phyloP scores from a whole-genome alignment of 1,139 yeast genomes.

The Lodderomyces parapsilosis region DNA sequence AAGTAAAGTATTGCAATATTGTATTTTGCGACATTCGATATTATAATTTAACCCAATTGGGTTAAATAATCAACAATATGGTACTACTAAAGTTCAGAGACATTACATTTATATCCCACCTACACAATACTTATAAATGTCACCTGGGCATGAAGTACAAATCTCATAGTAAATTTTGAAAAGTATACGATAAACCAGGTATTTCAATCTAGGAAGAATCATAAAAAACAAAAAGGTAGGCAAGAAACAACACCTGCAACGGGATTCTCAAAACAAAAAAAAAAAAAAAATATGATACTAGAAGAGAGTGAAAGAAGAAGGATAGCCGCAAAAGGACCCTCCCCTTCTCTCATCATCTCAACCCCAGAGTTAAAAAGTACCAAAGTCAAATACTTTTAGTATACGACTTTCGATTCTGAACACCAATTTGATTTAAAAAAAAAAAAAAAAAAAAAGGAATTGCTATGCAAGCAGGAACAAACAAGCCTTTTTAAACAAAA shows the following conservation, averaged over 20 bases:
- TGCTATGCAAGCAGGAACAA: conserved; percentile 4
- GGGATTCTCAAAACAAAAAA: conserved; percentile 2
- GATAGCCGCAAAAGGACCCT: conserved; percentile 10
- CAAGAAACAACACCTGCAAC: conserved; percentile 14
- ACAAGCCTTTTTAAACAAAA: conserved; percentile 12
- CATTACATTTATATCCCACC: too few relatives aligned
- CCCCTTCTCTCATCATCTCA: not conserved
- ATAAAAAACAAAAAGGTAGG: conserved; percentile 20
- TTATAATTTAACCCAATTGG: not conserved
- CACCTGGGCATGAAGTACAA: conserved; percentile 57
- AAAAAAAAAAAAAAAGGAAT: conserved; percentile 8
- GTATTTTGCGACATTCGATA: not conserved
- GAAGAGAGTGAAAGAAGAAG: too few relatives aligned
- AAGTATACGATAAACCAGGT: conserved; percentile 53
- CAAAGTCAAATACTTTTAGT: conserved; percentile 27
- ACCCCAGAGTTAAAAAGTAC: conserved; percentile 15
- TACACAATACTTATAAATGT: conserved; percentile 21
- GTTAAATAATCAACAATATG: not conserved
- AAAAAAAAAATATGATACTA: conserved; percentile 6
- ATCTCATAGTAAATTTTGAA: conserved; percentile 29
- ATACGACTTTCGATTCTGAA: conserved; percentile 5
- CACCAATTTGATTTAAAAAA: not conserved
- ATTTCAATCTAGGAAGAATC: conserved; percentile 42
- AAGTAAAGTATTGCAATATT: not conserved
- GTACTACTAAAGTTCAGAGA: too few relatives aligned